These are phyloP conservation scores for Spathaspora sp. DNA, from an alignment of 805 yeast species.

Conservation along the genomic window DNA sequence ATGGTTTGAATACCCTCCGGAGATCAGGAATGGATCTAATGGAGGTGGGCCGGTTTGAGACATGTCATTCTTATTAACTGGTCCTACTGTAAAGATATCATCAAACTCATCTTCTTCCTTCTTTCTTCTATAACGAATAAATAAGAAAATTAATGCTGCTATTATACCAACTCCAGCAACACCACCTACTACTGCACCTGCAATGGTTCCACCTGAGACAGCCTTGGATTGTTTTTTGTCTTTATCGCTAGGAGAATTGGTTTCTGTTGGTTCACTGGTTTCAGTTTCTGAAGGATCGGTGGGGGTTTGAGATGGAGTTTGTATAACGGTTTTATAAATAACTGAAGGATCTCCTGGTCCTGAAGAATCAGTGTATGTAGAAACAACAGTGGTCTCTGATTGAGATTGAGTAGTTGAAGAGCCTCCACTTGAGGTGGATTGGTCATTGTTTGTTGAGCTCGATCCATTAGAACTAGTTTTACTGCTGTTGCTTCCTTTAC, in stretches of 20 bases:
- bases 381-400: constrained; percentile 15
- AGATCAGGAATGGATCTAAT: constrained; percentile 16
- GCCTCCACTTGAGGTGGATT: constrained; percentile 6
- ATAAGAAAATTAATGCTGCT: constrained; percentile 35
- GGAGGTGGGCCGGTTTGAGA: constrained; percentile 7
- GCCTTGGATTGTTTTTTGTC: background rate
- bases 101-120: constrained; percentile 42
- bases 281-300: constrained; percentile 8
- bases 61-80: constrained; percentile 22
- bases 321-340: constrained; percentile 7
- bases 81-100: constrained; percentile 27
- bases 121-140: constrained; percentile 37
- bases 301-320: constrained; percentile 8
- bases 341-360: constrained; percentile 7
- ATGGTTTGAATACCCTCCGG: constrained; percentile 9
- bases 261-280: constrained; percentile 8
- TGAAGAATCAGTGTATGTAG: constrained; percentile 13
- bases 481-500: constrained; percentile 7
- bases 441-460: background rate
- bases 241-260: constrained; percentile 2
- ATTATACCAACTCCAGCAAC: constrained; percentile 35
- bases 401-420: constrained; percentile 4
- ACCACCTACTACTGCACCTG: constrained; percentile 41
- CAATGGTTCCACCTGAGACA: constrained; percentile 40
- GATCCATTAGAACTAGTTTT: background rate